phyloP scores from a whole-genome alignment of 257 asterid genomes.

The Handroanthus guayacan region DNA sequence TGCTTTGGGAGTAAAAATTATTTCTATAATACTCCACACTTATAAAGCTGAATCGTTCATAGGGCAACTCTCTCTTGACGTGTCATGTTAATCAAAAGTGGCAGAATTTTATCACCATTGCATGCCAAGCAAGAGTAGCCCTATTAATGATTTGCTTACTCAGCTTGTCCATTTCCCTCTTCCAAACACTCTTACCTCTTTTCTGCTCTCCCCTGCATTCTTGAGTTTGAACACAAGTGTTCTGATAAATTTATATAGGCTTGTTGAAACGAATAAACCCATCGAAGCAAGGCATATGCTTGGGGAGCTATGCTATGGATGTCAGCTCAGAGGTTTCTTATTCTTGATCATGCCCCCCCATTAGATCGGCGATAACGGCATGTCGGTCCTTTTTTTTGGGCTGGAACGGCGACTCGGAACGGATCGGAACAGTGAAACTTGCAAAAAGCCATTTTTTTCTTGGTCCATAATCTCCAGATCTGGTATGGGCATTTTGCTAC shows the following conservation, averaged over 20 bases:
- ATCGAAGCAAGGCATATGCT: slow-evolving; percentile 50
- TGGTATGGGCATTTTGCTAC: too few species aligned
- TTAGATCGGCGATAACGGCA: too few species aligned
- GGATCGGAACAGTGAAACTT: too few species aligned
- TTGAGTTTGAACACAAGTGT: not conserved
- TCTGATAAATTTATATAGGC: not conserved
- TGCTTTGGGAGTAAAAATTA: not conserved
- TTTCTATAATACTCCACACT: not conserved
- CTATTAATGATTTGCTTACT: slow-evolving; percentile 53
- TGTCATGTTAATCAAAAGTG: not conserved
- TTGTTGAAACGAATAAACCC: slow-evolving; percentile 44
- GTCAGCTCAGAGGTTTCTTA: not conserved
- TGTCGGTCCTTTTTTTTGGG: too few species aligned
- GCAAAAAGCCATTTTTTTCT: too few species aligned
- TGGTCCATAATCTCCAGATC: too few species aligned
- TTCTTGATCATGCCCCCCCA: slow-evolving; percentile 22
- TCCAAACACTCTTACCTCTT: not conserved
- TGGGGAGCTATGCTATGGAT: slow-evolving; percentile 31
- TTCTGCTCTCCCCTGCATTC: not conserved
- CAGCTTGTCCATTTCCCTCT: not conserved
- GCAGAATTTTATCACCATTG: not conserved
- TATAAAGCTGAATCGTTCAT: slow-evolving; percentile 47
- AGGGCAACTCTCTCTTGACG: slow-evolving; percentile 84
- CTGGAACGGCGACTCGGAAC: too few species aligned
- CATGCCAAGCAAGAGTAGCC: slow-evolving; percentile 66